Base-by-base conservation (phyloP, 352 stramenopile genomes). In the Phytopythium helicoides region DNA sequence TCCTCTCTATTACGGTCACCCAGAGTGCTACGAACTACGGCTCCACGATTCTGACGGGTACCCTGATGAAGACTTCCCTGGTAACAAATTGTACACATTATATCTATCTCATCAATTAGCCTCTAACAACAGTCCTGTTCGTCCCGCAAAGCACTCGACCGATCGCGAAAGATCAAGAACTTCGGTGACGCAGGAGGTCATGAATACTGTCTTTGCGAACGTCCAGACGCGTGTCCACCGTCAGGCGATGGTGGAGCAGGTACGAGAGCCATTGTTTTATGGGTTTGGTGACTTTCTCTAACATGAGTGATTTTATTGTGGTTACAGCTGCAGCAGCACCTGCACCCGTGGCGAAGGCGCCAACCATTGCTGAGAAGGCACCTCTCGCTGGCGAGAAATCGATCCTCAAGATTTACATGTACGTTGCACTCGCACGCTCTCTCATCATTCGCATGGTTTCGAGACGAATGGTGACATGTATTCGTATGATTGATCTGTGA, bases 381-480 rank as follows among this genome's bases (percentile, higher is more conserved):
- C 57, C 76, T 6, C 33, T 71, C 12, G 60, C 73, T 1, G 82
- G 80, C 38, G 84, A 94, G 22, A 94, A 94, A 60, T 58, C 75
- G 12, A 88, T 95, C 48, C 66, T 95, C 18, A 95, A 95, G 68
- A 95, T 95, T 37, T 92, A 85, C 70, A 88, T 95, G 85, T 94
- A 51, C 51, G 77, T 44, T 34, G 19, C 33, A n/a, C n/a, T n/a
- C n/a, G n/a, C n/a, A n/a, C n/a, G n/a, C n/a, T n/a, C n/a, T n/a
- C n/a, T n/a, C n/a, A n/a, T n/a, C n/a, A n/a, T n/a, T n/a, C n/a
- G n/a, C n/a, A n/a, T n/a, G n/a, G n/a, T n/a, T n/a, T n/a, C n/a
- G n/a, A n/a, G n/a, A n/a, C n/a, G n/a, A n/a, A n/a, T n/a, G n/a
- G n/a, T n/a, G n/a, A n/a, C n/a, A n/a, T n/a, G 7, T 52, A 41